Conservation (phyloP, 192 early-diverging fungal species). For the Umbelopsis sp. region DNA sequence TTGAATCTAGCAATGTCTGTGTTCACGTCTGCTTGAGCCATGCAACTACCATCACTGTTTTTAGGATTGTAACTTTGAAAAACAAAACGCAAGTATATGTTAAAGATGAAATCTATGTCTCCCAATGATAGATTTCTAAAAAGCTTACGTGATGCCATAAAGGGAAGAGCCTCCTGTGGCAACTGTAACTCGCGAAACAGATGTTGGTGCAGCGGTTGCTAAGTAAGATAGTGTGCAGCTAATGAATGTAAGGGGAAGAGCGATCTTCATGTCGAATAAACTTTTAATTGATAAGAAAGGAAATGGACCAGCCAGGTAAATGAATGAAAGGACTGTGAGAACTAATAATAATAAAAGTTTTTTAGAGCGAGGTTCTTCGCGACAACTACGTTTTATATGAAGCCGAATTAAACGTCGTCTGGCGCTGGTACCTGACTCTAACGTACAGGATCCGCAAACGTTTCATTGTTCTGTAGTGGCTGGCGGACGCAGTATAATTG, state of each 20-base stretch:
- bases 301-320: slow-evolving; percentile 1
- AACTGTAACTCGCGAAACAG: slow-evolving; percentile 11
- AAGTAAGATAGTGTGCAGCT: background rate
- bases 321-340: background rate
- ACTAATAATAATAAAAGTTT: background rate
- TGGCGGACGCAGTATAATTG: slow-evolving; percentile 7
- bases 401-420: background rate
- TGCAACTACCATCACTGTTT: slow-evolving; percentile 25
- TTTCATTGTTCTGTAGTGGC: background rate
- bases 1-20: slow-evolving; percentile 21
- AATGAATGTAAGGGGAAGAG: slow-evolving; percentile 13
- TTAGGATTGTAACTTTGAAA: slow-evolving; percentile 22
- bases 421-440: background rate
- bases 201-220: slow-evolving; percentile 5
- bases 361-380: background rate
- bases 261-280: background rate
- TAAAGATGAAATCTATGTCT: background rate
- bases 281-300: background rate
- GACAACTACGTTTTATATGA: background rate
- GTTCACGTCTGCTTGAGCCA: background rate
- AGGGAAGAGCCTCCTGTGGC: background rate
- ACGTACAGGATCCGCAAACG: background rate
- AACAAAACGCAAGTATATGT: background rate
- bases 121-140: background rate
- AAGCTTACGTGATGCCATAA: slow-evolving; percentile 23